Conservation (phyloP, 2,329 filamentous ascomycete genomes). For the Waltergamsia citrina region DNA sequence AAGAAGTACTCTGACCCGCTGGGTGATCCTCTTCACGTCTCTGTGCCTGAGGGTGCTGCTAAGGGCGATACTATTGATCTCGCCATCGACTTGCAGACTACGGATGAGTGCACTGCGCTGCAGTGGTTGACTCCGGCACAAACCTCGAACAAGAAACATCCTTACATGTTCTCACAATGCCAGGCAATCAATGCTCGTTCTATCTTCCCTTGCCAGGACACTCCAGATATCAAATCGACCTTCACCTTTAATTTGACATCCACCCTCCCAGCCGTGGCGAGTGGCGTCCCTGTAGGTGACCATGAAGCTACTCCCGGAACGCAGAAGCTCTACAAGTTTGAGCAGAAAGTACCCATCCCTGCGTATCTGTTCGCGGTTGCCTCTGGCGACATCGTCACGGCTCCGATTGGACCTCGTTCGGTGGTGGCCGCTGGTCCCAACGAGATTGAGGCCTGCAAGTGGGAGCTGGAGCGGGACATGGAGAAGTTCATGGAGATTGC, state of each 20-base stretch:
- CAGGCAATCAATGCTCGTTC: conserved; percentile 93
- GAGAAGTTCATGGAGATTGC: conserved; percentile 86
- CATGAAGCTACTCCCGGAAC: conserved; percentile 32
- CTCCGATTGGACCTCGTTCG: conserved; percentile 78
- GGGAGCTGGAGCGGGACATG: conserved; percentile 85
- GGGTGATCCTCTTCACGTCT: conserved; percentile 60
- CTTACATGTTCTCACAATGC: conserved; percentile 97
- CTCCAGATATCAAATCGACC: conserved; percentile 93
- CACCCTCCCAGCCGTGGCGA: conserved; percentile 81
- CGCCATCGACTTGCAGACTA: conserved; percentile 68
- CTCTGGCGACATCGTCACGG: conserved; percentile 72
- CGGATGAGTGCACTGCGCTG: conserved; percentile 78
- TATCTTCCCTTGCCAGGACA: conserved; percentile 94
- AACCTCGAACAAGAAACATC: conserved; percentile 90
- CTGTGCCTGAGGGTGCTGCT: conserved; percentile 42
- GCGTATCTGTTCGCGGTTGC: conserved; percentile 93
- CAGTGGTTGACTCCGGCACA: conserved; percentile 93
- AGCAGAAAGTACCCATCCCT: conserved; percentile 87
- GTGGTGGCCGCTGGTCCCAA: conserved; percentile 82
- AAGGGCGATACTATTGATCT: conserved; percentile 44
- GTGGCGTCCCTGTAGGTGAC: conserved; percentile 54
- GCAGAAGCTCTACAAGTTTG: conserved; percentile 69
- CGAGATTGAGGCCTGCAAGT: conserved; percentile 73
- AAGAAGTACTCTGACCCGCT: conserved; percentile 64
- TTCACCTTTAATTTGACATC: conserved; percentile 84